Percentiles rank a stretch among this genome's conserved stretches.
Conservation (phyloP, 192 early-diverging fungal species). For the Chytriomyces sp. region DNA sequence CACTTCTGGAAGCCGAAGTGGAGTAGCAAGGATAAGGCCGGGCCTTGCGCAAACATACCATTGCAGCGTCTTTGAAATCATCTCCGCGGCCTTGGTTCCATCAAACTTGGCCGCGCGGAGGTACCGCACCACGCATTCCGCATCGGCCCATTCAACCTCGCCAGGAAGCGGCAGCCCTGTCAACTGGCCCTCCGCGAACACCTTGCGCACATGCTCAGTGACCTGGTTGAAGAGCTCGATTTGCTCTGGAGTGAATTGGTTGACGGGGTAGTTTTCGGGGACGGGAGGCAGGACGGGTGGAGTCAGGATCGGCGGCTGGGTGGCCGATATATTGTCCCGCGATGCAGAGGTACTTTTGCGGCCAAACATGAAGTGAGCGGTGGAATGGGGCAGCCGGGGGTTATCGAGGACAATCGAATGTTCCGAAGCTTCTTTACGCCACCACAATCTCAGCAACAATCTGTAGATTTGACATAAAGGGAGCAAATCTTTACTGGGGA, state of each 20-base stretch:
- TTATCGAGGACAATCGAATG: no score
- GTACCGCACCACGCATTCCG: slow-evolving; percentile 67
- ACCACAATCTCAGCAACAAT: no score
- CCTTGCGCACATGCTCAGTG: not conserved
- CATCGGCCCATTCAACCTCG: slow-evolving; percentile 43
- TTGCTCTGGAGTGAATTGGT: not conserved
- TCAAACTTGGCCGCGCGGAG: slow-evolving; percentile 72
- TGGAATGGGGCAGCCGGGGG: no score
- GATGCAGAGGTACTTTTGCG: not conserved
- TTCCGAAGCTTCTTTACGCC: no score
- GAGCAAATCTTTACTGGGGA: no score
- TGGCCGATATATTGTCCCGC: not conserved
- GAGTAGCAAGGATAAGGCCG: not conserved
- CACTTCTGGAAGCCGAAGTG: not conserved
- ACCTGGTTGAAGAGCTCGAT: not conserved
- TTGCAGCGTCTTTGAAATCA: slow-evolving; percentile 6
- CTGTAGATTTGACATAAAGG: no score
- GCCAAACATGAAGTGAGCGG: no score
- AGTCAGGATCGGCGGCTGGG: not conserved
- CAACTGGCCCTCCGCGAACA: not conserved
- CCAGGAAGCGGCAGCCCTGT: slow-evolving; percentile 10
- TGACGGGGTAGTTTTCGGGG: not conserved
- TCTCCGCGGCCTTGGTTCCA: not conserved
- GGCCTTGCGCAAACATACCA: no score
- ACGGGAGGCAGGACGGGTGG: not conserved